These are phyloP conservation scores for Rhodotorula sp. DNA, from an alignment of 1,284 basidiomycete species.

Conservation along the genomic window DNA sequence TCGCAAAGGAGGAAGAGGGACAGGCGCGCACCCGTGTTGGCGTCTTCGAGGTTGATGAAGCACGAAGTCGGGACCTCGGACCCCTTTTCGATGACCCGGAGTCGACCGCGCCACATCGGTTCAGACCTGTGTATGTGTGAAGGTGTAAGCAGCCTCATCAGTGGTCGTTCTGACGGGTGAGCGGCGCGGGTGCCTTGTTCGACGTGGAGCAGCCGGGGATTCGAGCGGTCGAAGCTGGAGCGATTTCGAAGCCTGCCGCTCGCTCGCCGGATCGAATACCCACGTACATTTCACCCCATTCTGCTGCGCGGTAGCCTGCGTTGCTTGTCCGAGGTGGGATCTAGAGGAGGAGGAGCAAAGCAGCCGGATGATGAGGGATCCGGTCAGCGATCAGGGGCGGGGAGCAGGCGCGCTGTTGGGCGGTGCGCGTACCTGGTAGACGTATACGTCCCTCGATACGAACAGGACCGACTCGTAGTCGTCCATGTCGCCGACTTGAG, in stretches of 20 bases:
- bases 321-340: constrained; percentile 78
- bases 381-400: background rate
- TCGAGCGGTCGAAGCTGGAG: background rate
- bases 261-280: background rate
- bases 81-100: constrained; percentile 72
- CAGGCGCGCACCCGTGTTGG: constrained; percentile 62
- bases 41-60: constrained; percentile 73
- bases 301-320: constrained; percentile 78
- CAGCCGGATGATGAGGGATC: background rate
- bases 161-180: background rate
- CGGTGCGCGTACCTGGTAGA: constrained; percentile 53
- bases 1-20: background rate
- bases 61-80: constrained; percentile 52
- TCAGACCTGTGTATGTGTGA: constrained; percentile 41
- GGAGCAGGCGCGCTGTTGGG: constrained; percentile 12
- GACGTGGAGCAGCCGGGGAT: background rate
- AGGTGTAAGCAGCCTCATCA: too few relatives aligned
- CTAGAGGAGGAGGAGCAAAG: constrained; percentile 54
- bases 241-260: background rate
- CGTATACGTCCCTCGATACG: constrained; percentile 79
- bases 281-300: constrained; percentile 55
- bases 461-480: constrained; percentile 82
- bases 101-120: constrained; percentile 86
- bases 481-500: constrained; percentile 49
- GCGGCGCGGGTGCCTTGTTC: too few relatives aligned